These are phyloP conservation scores for Lactuca sativa DNA, from an alignment of 129 eudicot species.

Conservation along the genomic window DNA sequence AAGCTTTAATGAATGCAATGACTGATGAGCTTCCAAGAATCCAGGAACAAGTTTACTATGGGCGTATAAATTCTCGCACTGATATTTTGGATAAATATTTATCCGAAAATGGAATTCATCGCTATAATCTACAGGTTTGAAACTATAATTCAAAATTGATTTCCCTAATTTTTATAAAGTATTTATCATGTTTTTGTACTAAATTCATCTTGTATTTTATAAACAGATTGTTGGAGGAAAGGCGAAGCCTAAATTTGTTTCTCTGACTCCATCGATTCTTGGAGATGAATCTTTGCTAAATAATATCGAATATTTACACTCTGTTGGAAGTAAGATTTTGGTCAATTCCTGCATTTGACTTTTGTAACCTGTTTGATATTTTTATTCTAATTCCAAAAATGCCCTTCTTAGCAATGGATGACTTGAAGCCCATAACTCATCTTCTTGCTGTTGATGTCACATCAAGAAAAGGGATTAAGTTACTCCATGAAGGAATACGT, in stretches of 20 bases:
- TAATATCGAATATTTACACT: constrained; percentile 68
- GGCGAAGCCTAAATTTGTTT: constrained; percentile 69
- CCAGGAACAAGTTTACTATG: constrained; percentile 98
- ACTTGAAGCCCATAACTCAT: constrained; percentile 93
- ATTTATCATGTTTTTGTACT: constrained; percentile 13
- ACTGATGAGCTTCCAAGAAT: constrained; percentile 93
- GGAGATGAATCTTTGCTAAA: constrained; percentile 65
- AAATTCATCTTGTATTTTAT: constrained; percentile 3
- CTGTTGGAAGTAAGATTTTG: constrained; percentile 75
- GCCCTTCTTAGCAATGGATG: constrained; percentile 68
- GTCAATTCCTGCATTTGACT: constrained; percentile 6
- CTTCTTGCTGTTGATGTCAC: constrained; percentile 72
- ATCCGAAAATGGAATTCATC: constrained; percentile 83
- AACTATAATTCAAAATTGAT: not conserved
- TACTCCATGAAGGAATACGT: constrained; percentile 87
- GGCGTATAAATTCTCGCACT: constrained; percentile 81
- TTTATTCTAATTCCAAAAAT: constrained; percentile 9
- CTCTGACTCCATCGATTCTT: constrained; percentile 62
- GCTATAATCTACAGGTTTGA: constrained; percentile 84
- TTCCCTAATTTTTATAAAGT: not conserved
- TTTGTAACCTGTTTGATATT: not conserved
- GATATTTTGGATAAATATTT: constrained; percentile 82
- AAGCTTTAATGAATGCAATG: constrained; percentile 77
- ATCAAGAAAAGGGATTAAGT: constrained; percentile 74
- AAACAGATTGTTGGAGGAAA: constrained; percentile 77